phyloP scores from a whole-genome alignment of 2,329 filamentous ascomycete species.

The Thelonectria olida region DNA sequence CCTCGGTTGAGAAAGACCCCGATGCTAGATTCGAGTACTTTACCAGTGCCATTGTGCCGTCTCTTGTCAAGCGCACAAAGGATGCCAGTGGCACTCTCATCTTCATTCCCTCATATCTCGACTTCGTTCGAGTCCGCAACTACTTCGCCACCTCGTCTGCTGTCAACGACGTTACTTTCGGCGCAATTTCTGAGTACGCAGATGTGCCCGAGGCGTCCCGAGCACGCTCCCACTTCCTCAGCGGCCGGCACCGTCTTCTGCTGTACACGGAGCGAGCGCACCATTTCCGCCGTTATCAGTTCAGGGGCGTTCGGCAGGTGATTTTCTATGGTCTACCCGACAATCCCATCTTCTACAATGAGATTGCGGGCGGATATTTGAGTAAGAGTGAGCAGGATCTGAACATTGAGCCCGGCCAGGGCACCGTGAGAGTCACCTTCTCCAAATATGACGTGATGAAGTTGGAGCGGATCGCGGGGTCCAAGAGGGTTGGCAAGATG shows the following conservation, averaged over 20 bases:
- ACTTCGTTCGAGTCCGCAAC: conserved; percentile 94
- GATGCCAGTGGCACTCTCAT: conserved; percentile 77
- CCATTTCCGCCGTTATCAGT: conserved; percentile 89
- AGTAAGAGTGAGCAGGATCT: conserved; percentile 66
- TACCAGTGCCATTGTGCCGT: conserved; percentile 80
- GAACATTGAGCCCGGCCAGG: conserved; percentile 66
- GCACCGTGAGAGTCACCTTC: conserved; percentile 73
- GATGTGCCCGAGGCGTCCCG: conserved; percentile 81
- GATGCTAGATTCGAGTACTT: conserved; percentile 94
- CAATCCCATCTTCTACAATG: conserved; percentile 83
- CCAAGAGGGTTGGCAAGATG: conserved; percentile 83
- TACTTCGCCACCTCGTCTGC: conserved; percentile 79
- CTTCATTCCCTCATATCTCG: conserved; percentile 92
- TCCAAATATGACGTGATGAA: conserved; percentile 90
- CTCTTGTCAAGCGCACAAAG: conserved; percentile 73
- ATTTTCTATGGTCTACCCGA: conserved; percentile 92
- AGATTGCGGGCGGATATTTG: conserved; percentile 76
- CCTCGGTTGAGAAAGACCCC: conserved; percentile 77
- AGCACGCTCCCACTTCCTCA: conserved; percentile 87
- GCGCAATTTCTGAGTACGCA: conserved; percentile 89
- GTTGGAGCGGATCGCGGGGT: conserved; percentile 88
- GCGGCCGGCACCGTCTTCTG: conserved; percentile 81
- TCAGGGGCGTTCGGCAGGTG: conserved; percentile 84
- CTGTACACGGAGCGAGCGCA: conserved; percentile 96
- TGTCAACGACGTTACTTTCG: conserved; percentile 67